These are phyloP conservation scores for Prosopis cineraria DNA, from an alignment of 306 rosid species.

Conservation along the genomic window DNA sequence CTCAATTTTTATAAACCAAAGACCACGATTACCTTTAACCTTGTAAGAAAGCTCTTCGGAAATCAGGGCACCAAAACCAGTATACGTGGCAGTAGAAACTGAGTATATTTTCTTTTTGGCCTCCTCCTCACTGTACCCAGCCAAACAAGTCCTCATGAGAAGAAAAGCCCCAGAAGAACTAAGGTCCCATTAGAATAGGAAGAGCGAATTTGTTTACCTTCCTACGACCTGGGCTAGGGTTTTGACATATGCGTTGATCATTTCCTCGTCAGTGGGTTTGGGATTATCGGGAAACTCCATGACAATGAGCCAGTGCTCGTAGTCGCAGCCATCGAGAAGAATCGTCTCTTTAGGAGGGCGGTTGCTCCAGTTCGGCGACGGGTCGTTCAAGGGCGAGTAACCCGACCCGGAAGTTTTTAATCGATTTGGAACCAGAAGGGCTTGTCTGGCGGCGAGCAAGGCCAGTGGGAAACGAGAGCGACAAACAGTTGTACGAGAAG, in stretches of 20 bases:
- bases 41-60: constrained; percentile 88
- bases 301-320: constrained; percentile 93
- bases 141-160: neutral
- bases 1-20: neutral
- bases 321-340: constrained; percentile 93
- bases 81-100: constrained; percentile 72
- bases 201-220: constrained; percentile 48
- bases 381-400: constrained; percentile 88
- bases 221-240: constrained; percentile 78
- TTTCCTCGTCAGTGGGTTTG: constrained; percentile 86
- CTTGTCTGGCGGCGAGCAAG: constrained; percentile 42
- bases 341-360: constrained; percentile 95
- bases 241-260: constrained; percentile 76
- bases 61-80: constrained; percentile 92
- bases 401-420: constrained; percentile 69
- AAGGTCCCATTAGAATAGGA: neutral
- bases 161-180: neutral
- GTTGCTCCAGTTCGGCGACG: constrained; percentile 91
- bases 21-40: constrained; percentile 60
- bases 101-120: constrained; percentile 92
- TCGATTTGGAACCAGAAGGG: constrained; percentile 44
- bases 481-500: constrained; percentile 29
- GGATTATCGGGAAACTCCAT: constrained; percentile 73
- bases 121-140: constrained; percentile 74
- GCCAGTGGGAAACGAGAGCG: constrained; percentile 49